Percentiles rank a stretch among this genome's conserved stretches.
Evolutionary conservation across 495 filamentous ascomycete species (phyloP).

Genomic region (Penicillium pancosmium): DNA sequence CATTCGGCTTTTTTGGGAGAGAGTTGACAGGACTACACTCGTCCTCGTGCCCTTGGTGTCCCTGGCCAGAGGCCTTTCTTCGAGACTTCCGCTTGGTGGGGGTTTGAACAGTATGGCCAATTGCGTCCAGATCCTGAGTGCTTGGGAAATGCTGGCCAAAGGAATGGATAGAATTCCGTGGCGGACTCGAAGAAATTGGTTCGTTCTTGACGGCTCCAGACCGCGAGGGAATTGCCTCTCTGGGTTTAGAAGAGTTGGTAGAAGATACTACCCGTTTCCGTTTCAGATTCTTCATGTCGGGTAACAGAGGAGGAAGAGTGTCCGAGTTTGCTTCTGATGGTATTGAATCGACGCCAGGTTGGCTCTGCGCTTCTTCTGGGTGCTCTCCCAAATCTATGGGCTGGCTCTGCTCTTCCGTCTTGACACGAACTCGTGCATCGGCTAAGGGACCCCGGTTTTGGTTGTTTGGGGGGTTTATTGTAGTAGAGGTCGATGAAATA

Average conservation of each 20-base stretch:
- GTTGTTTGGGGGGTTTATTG: background rate
- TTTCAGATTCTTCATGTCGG: constrained; percentile 31
- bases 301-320: constrained; percentile 25
- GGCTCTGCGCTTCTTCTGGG: constrained; percentile 15
- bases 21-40: background rate
- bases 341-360: constrained; percentile 9
- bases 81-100: constrained; percentile 58
- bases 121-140: constrained; percentile 76
- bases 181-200: constrained; percentile 34
- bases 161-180: constrained; percentile 32
- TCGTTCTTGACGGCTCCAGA: constrained; percentile 37
- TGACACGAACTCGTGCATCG: background rate
- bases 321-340: constrained; percentile 32
- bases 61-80: constrained; percentile 14
- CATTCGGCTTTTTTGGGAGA: no score
- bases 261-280: constrained; percentile 20
- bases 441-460: background rate
- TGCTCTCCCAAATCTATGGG: background rate
- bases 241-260: background rate
- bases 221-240: constrained; percentile 9
- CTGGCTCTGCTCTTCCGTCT: constrained; percentile 9
- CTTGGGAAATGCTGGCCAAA: constrained; percentile 21
- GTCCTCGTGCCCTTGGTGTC: background rate
- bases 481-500: background rate
- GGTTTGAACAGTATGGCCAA: constrained; percentile 62